Evolutionary conservation across 1,139 yeast species (phyloP).

Genomic region (Taiozyma onychis): DNA sequence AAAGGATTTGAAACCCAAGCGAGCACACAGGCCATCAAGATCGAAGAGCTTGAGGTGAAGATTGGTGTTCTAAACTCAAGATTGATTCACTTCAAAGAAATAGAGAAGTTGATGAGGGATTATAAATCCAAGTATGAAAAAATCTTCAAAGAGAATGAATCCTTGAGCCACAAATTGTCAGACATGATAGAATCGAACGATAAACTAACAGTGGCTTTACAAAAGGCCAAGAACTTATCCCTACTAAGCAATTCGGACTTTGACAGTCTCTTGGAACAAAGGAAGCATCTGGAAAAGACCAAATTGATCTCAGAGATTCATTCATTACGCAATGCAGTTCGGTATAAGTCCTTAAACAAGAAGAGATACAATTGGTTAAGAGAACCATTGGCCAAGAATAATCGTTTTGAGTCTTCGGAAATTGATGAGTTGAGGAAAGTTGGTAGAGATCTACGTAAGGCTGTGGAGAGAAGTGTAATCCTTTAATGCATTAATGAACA

Average conservation of each 20-base stretch:
- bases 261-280: conserved; percentile 15
- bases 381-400: conserved; percentile 6
- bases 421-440: conserved; percentile 15
- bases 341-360: conserved; percentile 1
- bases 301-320: conserved; percentile 19
- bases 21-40: neutral
- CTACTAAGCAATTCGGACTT: conserved; percentile 16
- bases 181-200: conserved; percentile 4
- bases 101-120: conserved; percentile 10
- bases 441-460: conserved; percentile 12
- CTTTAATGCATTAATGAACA: conserved; percentile 35
- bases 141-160: conserved; percentile 3
- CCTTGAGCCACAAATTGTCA: conserved; percentile 2
- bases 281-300: conserved; percentile 9
- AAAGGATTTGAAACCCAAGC: neutral
- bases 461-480: conserved; percentile 16
- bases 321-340: conserved; percentile 14
- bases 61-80: conserved; percentile 37
- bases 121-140: conserved; percentile 10
- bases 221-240: conserved; percentile 12
- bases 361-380: conserved; percentile 10
- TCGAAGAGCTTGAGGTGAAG: conserved; percentile 32
- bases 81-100: conserved; percentile 23
- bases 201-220: conserved; percentile 5
- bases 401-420: conserved; percentile 6